Evolutionary conservation across 1,139 yeast species (phyloP).

Genomic region (Protomyces inouyei): DNA sequence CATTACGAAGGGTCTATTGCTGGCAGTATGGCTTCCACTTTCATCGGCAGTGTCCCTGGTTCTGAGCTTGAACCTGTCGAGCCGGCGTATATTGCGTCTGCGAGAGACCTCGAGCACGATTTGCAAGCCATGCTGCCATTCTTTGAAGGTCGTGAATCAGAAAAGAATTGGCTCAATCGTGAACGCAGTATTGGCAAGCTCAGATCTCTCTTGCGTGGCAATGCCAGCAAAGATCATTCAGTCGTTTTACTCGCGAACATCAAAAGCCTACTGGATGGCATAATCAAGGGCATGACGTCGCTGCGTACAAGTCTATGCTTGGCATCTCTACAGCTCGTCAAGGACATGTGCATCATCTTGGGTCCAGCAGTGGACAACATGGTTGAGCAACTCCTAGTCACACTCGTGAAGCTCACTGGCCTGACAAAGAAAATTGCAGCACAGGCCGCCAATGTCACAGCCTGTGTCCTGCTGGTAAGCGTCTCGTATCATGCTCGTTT

Average conservation of each 20-base stretch:
- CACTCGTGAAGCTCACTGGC: conserved; percentile 59
- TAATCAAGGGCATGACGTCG: conserved; percentile 62
- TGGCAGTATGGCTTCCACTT: conserved; percentile 25
- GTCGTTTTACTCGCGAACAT: conserved; percentile 47
- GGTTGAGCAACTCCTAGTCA: conserved; percentile 57
- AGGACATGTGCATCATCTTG: conserved; percentile 58
- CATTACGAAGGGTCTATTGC: conserved; percentile 16
- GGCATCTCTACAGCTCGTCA: conserved; percentile 72
- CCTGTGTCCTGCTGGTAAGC: conserved; percentile 57
- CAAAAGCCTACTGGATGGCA: conserved; percentile 53
- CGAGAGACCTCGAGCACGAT: conserved; percentile 41
- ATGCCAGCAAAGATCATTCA: conserved; percentile 44
- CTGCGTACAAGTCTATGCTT: conserved; percentile 77
- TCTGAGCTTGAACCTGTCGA: conserved; percentile 38
- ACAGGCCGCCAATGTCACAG: conserved; percentile 62
- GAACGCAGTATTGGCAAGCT: conserved; percentile 58
- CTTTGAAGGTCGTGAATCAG: conserved; percentile 81
- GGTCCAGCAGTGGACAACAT: conserved; percentile 53
- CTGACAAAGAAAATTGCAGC: conserved; percentile 79
- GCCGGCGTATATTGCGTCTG: conserved; percentile 35
- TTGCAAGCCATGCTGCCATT: conserved; percentile 42
- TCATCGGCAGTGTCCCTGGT: conserved; percentile 33
- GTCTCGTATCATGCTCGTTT: conserved; percentile 53
- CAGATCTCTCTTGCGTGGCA: conserved; percentile 60
- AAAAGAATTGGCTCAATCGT: conserved; percentile 74